phyloP scores from a whole-genome alignment of 805 yeast genomes.

The Candida cerambycidarum region DNA sequence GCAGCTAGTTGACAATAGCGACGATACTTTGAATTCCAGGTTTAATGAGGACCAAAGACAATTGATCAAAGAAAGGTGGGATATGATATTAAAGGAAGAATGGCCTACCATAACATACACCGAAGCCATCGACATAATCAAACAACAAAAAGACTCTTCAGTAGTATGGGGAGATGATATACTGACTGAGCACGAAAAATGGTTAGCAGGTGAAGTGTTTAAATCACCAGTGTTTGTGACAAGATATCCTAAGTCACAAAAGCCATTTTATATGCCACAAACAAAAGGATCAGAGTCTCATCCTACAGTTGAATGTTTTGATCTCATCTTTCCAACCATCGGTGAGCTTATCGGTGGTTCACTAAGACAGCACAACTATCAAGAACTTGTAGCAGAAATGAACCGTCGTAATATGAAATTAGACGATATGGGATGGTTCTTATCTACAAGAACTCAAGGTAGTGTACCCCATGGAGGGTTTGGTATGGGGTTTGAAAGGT shows the following conservation, averaged over 20 bases:
- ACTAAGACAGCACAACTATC: constrained; percentile 72
- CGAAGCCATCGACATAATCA: constrained; percentile 62
- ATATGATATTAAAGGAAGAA: constrained; percentile 36
- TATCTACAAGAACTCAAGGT: constrained; percentile 71
- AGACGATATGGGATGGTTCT: constrained; percentile 75
- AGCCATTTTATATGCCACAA: constrained; percentile 90
- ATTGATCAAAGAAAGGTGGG: constrained; percentile 57
- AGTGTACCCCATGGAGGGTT: constrained; percentile 94
- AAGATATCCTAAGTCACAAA: constrained; percentile 74
- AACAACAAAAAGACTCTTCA: constrained; percentile 22
- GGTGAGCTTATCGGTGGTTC: constrained; percentile 97
- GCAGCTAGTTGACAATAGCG: constrained; percentile 7
- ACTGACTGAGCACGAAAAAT: constrained; percentile 86
- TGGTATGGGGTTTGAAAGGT: constrained; percentile 91
- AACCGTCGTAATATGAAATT: constrained; percentile 53
- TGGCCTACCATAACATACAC: constrained; percentile 78
- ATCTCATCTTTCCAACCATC: constrained; percentile 81
- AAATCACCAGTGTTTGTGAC: constrained; percentile 83
- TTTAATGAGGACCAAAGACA: constrained; percentile 38
- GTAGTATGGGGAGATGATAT: constrained; percentile 68
- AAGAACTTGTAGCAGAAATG: constrained; percentile 50
- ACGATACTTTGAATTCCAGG: constrained; percentile 36
- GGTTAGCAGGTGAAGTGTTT: constrained; percentile 72
- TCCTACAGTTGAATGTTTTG: constrained; percentile 85
- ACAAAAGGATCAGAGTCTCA: constrained; percentile 29